Base-by-base conservation (phyloP, 257 asterid species). In the Hygrophila difformis region DNA sequence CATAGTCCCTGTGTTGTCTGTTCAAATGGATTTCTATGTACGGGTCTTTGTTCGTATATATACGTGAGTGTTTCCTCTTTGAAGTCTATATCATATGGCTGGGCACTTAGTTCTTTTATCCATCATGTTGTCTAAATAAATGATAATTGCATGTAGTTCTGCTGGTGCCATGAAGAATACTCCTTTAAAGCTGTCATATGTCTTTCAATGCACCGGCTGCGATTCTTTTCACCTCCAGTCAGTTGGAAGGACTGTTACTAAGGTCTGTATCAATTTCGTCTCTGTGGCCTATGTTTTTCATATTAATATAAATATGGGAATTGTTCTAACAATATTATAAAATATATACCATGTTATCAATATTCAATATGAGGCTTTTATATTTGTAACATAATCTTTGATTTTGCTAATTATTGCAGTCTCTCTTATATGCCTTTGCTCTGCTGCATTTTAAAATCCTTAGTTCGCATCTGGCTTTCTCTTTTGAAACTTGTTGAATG, bases 171-270 rank as follows among this genome's bases (percentile, higher is more conserved):
- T 86, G 93, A 91, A 91, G 74, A 82, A 73, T 68, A 91, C 98
- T 64, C 96, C 98, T 21, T 52, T 86, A 51, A 91, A 91, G 75
- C 80, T 91, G 37, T 86, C 98, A 16, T 91, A 91, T 65, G 93
- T 82, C 56, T 91, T 82, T 57, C 98, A 86, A 50, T 91, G 98
- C 76, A 80, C 43, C 56, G 88, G 98, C 39, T 91, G 96, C 53
- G 98, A 91, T 72, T 91, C 96, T 17, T 91, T 85, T 66, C 96
- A 91, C 63, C 96, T 91, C 40, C 98, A 91, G 76, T 82, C 96
- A 18, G 26, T 91, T 59, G 98, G 92, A 37, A 77, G 94, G 63
- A 77, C 84, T 1, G 79, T 78, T 40, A 18, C 96, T 48, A 91
- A 91, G 96, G 98, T 86, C 49, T 40, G 22, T 60, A 8, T 53